phyloP scores from a whole-genome alignment of 805 yeast species.

The Wickerhamomyces tratensis region DNA sequence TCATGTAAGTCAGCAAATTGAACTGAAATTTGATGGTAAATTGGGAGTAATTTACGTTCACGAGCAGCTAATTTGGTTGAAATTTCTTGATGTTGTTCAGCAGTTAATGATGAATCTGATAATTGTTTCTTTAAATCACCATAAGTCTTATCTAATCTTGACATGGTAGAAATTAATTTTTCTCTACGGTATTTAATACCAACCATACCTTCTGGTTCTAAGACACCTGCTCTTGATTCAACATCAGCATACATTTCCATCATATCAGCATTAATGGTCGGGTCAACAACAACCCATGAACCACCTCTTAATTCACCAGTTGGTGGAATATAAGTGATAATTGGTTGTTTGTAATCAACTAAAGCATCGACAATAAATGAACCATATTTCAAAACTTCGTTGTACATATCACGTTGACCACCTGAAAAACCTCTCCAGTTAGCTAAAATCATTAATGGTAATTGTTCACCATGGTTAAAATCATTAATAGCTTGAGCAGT shows the following conservation, averaged over 20 bases:
- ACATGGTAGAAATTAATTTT: conserved; percentile 84
- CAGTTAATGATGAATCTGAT: conserved; percentile 38
- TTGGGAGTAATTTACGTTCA: conserved; percentile 72
- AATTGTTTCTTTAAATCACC: conserved; percentile 55
- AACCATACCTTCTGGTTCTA: conserved; percentile 99
- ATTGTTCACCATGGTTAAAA: conserved; percentile 95
- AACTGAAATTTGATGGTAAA: conserved; percentile 84
- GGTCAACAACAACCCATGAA: conserved; percentile 99
- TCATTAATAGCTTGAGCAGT: conserved; percentile 98
- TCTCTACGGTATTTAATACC: conserved; percentile 96
- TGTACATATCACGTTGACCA: conserved; percentile 99
- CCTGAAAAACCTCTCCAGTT: conserved; percentile 99
- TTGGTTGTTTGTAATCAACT: conserved; percentile 93
- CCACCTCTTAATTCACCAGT: conserved; percentile 99
- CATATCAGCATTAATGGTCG: conserved; percentile 91
- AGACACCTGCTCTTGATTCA: conserved; percentile 93
- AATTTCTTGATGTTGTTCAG: conserved; percentile 58
- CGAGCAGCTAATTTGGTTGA: conserved; percentile 64
- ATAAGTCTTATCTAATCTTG: conserved; percentile 74
- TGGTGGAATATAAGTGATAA: conserved; percentile 95
- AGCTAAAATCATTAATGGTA: conserved; percentile 94
- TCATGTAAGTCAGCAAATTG: conserved; percentile 98
- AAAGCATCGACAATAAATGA: conserved; percentile 95
- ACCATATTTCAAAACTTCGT: conserved; percentile 95
- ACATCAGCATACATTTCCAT: conserved; percentile 99